phyloP scores from a whole-genome alignment of 345 rosid species.

The Melaleuca alternifolia region DNA sequence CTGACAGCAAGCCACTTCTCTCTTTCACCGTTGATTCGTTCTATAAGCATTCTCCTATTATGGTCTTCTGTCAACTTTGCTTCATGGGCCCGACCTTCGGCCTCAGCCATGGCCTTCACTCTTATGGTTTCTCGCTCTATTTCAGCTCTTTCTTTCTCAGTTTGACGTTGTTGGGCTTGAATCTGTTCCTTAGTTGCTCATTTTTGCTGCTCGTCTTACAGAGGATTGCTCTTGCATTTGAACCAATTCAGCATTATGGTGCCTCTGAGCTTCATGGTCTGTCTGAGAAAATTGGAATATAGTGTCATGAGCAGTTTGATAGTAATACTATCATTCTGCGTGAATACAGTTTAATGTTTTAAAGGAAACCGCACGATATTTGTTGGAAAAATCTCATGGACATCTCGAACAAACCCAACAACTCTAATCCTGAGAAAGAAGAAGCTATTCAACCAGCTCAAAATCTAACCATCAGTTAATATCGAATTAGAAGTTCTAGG shows the following conservation, averaged over 20 bases:
- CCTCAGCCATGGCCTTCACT: conserved; percentile 97
- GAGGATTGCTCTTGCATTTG: conserved; percentile 94
- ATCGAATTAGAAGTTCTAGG: neutral
- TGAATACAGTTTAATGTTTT: neutral
- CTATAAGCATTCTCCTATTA: conserved; percentile 72
- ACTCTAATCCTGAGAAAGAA: neutral
- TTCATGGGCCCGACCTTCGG: conserved; percentile 89
- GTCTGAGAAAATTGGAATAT: conserved; percentile 35
- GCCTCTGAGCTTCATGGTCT: conserved; percentile 91
- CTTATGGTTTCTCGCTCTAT: conserved; percentile 85
- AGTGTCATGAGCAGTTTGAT: neutral
- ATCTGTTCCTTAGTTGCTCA: conserved; percentile 80
- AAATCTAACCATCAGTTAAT: neutral
- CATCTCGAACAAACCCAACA: neutral
- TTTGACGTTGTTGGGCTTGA: conserved; percentile 86
- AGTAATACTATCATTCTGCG: neutral
- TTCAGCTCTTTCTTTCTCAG: conserved; percentile 96
- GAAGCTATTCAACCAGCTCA: neutral
- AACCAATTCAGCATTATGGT: conserved; percentile 67
- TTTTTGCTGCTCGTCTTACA: conserved; percentile 59
- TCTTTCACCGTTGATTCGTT: conserved; percentile 74
- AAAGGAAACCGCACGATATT: neutral
- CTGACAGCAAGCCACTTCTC: conserved; percentile 96
- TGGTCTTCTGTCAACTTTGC: conserved; percentile 86
- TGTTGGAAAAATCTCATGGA: neutral